Conservation (phyloP, 768 basidiomycete species). For the Rhodotorula toruloides region DNA sequence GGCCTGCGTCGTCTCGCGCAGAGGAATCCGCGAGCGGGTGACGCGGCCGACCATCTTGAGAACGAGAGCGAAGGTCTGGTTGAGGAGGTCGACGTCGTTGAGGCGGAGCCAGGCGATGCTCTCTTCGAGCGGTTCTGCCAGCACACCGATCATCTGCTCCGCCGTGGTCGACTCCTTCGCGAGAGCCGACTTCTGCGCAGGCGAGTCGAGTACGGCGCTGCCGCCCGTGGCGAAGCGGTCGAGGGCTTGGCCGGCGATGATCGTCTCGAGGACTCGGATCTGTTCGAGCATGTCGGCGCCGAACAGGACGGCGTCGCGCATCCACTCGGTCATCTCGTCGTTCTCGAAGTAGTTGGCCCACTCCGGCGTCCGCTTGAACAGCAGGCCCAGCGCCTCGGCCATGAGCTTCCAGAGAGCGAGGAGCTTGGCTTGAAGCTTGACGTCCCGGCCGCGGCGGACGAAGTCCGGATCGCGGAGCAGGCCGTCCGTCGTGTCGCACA, state of each 20-base stretch:
- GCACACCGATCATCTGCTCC: slow-evolving; percentile 63
- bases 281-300: slow-evolving; percentile 78
- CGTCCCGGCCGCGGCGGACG: slow-evolving; percentile 36
- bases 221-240: slow-evolving; percentile 36
- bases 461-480: slow-evolving; percentile 52
- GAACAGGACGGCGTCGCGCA: slow-evolving; percentile 95
- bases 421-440: slow-evolving; percentile 50
- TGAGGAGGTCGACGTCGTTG: slow-evolving; percentile 83
- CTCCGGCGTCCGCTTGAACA: slow-evolving; percentile 73
- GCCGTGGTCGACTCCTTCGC: slow-evolving; percentile 59
- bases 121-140: slow-evolving; percentile 73
- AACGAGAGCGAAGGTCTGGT: slow-evolving; percentile 79
- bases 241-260: slow-evolving; percentile 46
- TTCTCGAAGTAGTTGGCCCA: slow-evolving; percentile 80
- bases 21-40: slow-evolving; percentile 50
- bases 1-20: slow-evolving; percentile 17
- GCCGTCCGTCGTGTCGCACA: slow-evolving; percentile 69
- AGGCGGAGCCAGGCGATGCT: slow-evolving; percentile 82
- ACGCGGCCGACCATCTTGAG: slow-evolving; percentile 74
- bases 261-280: slow-evolving; percentile 70
- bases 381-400: slow-evolving; percentile 69
- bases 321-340: slow-evolving; percentile 88
- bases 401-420: slow-evolving; percentile 72
- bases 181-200: slow-evolving; percentile 37
- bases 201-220: slow-evolving; percentile 22